phyloP scores from a whole-genome alignment of 345 rosid species.

The Eucalyptus regnans region DNA sequence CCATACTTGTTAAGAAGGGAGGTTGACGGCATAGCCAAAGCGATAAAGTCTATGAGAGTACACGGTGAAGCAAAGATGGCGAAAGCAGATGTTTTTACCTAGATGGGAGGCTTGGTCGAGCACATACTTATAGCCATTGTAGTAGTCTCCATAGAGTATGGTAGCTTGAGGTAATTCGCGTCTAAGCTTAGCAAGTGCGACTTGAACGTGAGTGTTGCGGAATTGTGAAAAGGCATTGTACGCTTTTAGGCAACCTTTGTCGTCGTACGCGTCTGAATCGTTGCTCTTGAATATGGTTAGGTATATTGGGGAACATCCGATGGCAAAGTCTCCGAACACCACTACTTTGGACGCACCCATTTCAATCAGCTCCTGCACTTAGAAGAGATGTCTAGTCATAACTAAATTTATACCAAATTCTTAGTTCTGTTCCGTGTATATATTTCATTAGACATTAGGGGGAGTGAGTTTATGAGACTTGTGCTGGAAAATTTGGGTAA shows the following conservation, averaged over 20 bases:
- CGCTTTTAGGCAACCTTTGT: neutral
- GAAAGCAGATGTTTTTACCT: neutral
- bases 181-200: neutral
- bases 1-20: neutral
- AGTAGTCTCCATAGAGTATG: constrained; percentile 5
- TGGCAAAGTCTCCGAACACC: neutral
- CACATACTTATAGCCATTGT: neutral
- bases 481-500: neutral
- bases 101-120: neutral
- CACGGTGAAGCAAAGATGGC: neutral
- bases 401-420: neutral
- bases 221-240: neutral
- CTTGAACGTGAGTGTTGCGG: neutral
- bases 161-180: neutral
- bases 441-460: neutral
- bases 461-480: neutral
- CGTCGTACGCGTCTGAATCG: neutral
- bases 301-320: neutral
- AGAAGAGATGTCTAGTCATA: neutral
- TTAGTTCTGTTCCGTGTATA: neutral
- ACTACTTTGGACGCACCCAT: neutral
- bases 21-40: neutral
- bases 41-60: too few relatives aligned
- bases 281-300: neutral
- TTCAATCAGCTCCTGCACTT: neutral